phyloP scores from a whole-genome alignment of 805 yeast species.

The Allodekkera sacchari region DNA sequence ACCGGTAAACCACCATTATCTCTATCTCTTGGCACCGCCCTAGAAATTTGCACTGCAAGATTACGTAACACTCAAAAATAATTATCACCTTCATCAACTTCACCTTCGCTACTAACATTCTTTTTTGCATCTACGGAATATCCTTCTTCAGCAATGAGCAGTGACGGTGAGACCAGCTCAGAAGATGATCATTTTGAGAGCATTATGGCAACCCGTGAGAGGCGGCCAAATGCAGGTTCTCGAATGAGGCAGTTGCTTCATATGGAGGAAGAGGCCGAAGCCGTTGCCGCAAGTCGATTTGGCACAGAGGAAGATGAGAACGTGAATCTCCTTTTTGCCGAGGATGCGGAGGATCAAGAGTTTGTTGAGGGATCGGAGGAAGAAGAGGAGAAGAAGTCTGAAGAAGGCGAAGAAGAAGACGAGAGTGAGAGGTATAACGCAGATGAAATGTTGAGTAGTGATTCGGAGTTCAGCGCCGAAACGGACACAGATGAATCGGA shows the following conservation, averaged over 20 bases:
- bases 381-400: constrained; percentile 18
- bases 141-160: too few relatives aligned
- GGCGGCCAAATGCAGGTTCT: constrained; percentile 88
- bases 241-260: constrained; percentile 65
- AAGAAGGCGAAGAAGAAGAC: constrained; percentile 10
- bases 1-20: too few relatives aligned
- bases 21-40: too few relatives aligned
- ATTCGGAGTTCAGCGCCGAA: constrained; percentile 48
- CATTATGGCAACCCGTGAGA: constrained; percentile 64
- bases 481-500: constrained; percentile 56
- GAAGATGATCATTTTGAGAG: constrained; percentile 36
- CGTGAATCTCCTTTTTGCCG: constrained; percentile 62
- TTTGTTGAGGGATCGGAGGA: constrained; percentile 26
- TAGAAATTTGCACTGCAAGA: too few relatives aligned
- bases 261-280: constrained; percentile 42
- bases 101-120: not conserved
- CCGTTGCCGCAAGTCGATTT: constrained; percentile 11
- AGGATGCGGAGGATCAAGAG: constrained; percentile 48
- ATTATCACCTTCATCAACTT: too few relatives aligned
- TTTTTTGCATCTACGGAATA: not conserved
- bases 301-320: constrained; percentile 64
- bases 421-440: constrained; percentile 22
- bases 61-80: too few relatives aligned
- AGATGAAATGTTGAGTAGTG: constrained; percentile 17
- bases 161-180: constrained; percentile 12